These are phyloP conservation scores for Tetrapisispora nanseiensis DNA, from an alignment of 805 yeast species.

Conservation along the genomic window DNA sequence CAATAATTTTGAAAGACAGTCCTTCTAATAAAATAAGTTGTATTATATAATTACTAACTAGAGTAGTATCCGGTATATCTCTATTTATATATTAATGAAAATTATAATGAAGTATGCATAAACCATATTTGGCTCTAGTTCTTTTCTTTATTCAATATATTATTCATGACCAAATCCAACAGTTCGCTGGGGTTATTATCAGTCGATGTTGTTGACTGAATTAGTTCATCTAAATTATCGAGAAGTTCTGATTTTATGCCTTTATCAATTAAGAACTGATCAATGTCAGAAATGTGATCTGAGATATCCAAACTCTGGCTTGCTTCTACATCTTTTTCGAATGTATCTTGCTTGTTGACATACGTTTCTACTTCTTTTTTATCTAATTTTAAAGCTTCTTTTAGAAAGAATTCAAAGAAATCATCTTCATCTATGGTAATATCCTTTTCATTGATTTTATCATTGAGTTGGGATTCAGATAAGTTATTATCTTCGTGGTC, in stretches of 20 bases:
- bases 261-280: constrained; percentile 1
- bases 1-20: not conserved
- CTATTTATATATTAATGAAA: not conserved
- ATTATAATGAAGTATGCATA: not conserved
- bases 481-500: no score
- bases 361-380: constrained; percentile 37
- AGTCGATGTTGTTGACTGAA: constrained; percentile 7
- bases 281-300: constrained; percentile 5
- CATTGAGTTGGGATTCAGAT: no score
- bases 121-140: not conserved
- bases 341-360: constrained; percentile 10
- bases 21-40: not conserved
- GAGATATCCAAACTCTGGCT: constrained; percentile 2
- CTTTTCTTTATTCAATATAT: not conserved
- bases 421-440: constrained; percentile 55
- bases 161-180: constrained; percentile 7
- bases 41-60: not conserved
- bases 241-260: not conserved
- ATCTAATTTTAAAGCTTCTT: constrained; percentile 42
- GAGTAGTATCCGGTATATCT: not conserved
- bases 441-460: constrained; percentile 28
- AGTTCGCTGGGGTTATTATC: constrained; percentile 11
- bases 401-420: constrained; percentile 53
- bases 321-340: constrained; percentile 3
- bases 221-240: constrained; percentile 8